Evolutionary conservation across 495 filamentous ascomycete genomes (phyloP).

Genomic region (Tetracladium setigerum): DNA sequence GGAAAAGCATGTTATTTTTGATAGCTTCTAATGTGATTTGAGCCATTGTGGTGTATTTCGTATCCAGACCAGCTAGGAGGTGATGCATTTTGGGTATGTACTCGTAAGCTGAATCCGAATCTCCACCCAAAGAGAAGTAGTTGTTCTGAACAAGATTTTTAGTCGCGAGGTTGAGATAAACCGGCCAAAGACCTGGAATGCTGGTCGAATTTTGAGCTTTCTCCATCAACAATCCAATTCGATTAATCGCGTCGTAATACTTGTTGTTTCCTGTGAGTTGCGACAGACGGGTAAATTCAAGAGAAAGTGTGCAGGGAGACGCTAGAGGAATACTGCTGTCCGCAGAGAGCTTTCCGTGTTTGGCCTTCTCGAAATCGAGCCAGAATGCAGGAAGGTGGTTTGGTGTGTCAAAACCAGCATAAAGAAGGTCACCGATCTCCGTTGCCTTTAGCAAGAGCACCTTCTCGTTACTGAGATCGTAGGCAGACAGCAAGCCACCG

Average conservation of each 20-base stretch:
- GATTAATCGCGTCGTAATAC: constrained; percentile 88
- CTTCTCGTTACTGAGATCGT: constrained; percentile 47
- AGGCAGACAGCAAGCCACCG: constrained; percentile 73
- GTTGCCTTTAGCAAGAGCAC: constrained; percentile 75
- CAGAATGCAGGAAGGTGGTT: constrained; percentile 34
- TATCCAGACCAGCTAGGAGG: constrained; percentile 44
- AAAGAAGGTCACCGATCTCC: constrained; percentile 79
- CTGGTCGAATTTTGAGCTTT: constrained; percentile 59
- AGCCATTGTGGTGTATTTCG: constrained; percentile 24
- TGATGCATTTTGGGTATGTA: constrained; percentile 74
- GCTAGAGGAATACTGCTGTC: constrained; percentile 26
- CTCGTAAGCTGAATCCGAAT: constrained; percentile 84
- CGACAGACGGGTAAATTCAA: constrained; percentile 91
- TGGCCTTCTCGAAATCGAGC: too few species aligned
- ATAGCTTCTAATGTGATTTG: neutral
- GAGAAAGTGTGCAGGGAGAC: constrained; percentile 66
- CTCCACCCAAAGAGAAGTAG: constrained; percentile 62
- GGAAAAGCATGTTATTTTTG: constrained; percentile 58
- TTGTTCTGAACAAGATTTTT: constrained; percentile 43
- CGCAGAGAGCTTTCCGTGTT: neutral
- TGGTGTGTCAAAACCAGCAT: constrained; percentile 86
- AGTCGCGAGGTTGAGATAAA: constrained; percentile 29
- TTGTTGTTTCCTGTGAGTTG: constrained; percentile 79
- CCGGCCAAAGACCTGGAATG: constrained; percentile 77
- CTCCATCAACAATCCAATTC: constrained; percentile 79